Evolutionary conservation across 495 filamentous ascomycete species (phyloP).

Genomic region (Lepidopterella palustris): DNA sequence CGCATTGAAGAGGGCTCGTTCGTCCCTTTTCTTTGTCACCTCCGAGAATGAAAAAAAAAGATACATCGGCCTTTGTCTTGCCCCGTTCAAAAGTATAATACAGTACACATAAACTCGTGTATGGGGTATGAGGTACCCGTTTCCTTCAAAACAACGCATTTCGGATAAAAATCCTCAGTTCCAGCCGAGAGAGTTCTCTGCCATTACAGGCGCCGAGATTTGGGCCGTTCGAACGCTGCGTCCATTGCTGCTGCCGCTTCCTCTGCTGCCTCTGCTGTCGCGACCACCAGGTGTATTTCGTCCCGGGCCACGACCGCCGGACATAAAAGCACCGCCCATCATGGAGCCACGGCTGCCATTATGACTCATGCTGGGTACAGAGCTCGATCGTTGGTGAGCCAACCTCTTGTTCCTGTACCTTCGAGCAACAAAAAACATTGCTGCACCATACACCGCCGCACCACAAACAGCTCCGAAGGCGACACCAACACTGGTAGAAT

Average conservation of each 20-base stretch:
- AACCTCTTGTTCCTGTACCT: constrained; percentile 85
- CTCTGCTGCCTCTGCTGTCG: constrained; percentile 62
- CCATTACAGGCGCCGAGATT: constrained; percentile 82
- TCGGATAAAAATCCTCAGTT: constrained; percentile 52
- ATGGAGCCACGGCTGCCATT: constrained; percentile 45
- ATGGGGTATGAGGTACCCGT: constrained; percentile 1
- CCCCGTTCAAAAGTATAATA: constrained; percentile 22
- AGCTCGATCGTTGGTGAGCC: constrained; percentile 71
- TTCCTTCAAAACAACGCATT: not conserved
- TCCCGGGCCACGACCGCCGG: constrained; percentile 34
- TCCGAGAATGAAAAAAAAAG: not conserved
- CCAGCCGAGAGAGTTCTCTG: constrained; percentile 97
- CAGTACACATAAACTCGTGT: constrained; percentile 23
- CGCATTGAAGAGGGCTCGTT: not conserved
- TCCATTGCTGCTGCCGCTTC: constrained; percentile 59
- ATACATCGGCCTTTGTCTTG: constrained; percentile 2
- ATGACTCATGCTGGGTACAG: constrained; percentile 41
- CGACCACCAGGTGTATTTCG: constrained; percentile 39
- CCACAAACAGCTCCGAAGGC: constrained; percentile 70
- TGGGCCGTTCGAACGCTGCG: constrained; percentile 51
- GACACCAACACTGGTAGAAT: constrained; percentile 76
- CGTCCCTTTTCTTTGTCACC: not conserved
- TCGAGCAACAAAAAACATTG: constrained; percentile 93
- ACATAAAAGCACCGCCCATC: constrained; percentile 47
- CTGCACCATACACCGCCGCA: constrained; percentile 90